phyloP scores from a whole-genome alignment of 2,329 filamentous ascomycete species.

The Lithohypha guttulata region DNA sequence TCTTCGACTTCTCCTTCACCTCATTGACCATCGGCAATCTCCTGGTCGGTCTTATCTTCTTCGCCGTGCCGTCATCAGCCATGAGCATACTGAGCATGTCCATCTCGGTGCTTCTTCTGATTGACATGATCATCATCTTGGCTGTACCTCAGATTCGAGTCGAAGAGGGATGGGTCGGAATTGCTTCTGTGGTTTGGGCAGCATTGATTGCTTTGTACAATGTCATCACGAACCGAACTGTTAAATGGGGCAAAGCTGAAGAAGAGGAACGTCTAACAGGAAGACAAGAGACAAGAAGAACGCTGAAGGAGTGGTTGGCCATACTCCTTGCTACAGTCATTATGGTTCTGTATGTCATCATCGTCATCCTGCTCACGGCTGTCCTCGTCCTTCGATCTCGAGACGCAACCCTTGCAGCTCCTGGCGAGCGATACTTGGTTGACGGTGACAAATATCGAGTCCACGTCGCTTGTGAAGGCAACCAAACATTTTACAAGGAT shows the following conservation, averaged over 20 bases:
- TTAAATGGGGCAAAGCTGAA: constrained; percentile 83
- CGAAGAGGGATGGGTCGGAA: constrained; percentile 88
- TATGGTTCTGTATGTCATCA: constrained; percentile 54
- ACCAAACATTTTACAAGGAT: constrained; percentile 44
- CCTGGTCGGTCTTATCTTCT: constrained; percentile 71
- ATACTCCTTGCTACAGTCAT: constrained; percentile 66
- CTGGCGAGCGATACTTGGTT: constrained; percentile 68
- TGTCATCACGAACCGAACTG: constrained; percentile 65
- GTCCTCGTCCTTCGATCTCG: constrained; percentile 70
- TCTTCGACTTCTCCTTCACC: constrained; percentile 77
- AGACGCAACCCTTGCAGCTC: constrained; percentile 62
- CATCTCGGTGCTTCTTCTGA: constrained; percentile 54
- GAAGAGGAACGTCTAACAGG: constrained; percentile 90
- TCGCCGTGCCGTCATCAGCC: constrained; percentile 68
- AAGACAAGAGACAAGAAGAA: constrained; percentile 71
- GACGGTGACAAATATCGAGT: constrained; percentile 77
- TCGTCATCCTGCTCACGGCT: constrained; percentile 63
- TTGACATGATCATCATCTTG: constrained; percentile 71
- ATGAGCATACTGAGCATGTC: constrained; percentile 63
- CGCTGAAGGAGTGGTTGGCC: constrained; percentile 71
- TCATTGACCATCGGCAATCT: constrained; percentile 68
- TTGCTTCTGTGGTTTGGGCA: constrained; percentile 74
- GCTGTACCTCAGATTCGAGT: constrained; percentile 62
- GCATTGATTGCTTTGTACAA: constrained; percentile 70
- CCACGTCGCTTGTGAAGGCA: constrained; percentile 77